Conservation (phyloP, 75 land plant species). For the Ceratopteris richardii region DNA sequence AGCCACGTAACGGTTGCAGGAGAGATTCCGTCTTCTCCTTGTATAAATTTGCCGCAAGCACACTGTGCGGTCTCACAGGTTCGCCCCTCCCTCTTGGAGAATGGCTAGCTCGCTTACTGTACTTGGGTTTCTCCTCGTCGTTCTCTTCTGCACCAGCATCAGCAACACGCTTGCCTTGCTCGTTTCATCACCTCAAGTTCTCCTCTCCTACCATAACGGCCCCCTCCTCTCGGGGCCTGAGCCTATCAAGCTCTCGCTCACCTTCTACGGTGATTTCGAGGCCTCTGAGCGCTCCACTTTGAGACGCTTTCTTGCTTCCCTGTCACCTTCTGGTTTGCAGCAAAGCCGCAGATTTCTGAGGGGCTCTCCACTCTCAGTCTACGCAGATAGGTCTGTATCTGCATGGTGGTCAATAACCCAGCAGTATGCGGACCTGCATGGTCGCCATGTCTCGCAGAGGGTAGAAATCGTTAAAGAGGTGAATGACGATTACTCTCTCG, state of each 20-base stretch:
- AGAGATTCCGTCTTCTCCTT: too few relatives aligned
- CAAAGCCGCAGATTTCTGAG: neutral
- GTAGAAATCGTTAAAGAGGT: slow-evolving; percentile 29
- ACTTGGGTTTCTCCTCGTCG: too few relatives aligned
- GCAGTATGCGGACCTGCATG: slow-evolving; percentile 59
- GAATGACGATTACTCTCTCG: slow-evolving; percentile 49
- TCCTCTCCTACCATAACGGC: slow-evolving; percentile 62
- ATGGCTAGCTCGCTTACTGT: too few relatives aligned
- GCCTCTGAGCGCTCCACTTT: slow-evolving; percentile 44
- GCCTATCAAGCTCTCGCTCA: slow-evolving; percentile 31
- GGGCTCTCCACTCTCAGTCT: neutral
- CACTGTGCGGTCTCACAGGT: too few relatives aligned
- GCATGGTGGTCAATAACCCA: slow-evolving; percentile 60
- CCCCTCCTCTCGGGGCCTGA: slow-evolving; percentile 36
- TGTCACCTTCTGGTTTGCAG: slow-evolving; percentile 4
- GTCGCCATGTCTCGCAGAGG: slow-evolving; percentile 34
- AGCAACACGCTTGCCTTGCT: too few relatives aligned
- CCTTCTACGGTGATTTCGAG: slow-evolving; percentile 76
- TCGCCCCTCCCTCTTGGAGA: too few relatives aligned
- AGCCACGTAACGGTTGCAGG: too few relatives aligned
- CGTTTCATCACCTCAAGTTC: slow-evolving; percentile 11
- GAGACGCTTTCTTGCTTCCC: slow-evolving; percentile 49
- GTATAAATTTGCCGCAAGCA: too few relatives aligned
- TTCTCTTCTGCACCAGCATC: too few relatives aligned
- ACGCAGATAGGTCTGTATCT: slow-evolving; percentile 44